These are phyloP conservation scores for Citrus maxima DNA, from an alignment of 345 rosid species.

Conservation along the genomic window DNA sequence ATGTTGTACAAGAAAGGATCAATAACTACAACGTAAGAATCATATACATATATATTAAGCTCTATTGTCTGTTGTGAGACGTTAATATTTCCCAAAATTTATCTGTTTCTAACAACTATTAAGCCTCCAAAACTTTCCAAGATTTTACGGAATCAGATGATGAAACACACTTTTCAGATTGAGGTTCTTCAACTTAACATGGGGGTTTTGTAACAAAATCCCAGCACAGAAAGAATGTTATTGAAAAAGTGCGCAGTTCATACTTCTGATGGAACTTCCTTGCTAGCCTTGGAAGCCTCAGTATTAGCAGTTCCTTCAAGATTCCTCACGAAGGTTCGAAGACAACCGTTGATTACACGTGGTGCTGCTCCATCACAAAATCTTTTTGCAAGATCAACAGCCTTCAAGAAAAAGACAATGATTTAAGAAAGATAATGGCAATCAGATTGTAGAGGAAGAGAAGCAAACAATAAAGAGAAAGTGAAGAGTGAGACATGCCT, in stretches of 20 bases:
- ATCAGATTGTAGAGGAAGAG: background rate
- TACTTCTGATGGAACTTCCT: constrained; percentile 20
- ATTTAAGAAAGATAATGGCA: background rate
- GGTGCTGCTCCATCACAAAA: constrained; percentile 97
- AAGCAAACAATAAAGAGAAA: background rate
- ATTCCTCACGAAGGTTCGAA: constrained; percentile 78
- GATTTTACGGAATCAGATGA: background rate
- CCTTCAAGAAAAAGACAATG: constrained; percentile 38
- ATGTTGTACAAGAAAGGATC: background rate
- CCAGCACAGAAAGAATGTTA: constrained; percentile 2
- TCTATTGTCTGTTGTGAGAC: background rate
- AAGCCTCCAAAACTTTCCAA: background rate
- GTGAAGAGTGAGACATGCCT: constrained; percentile 35
- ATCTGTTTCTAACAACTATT: background rate
- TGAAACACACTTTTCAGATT: background rate
- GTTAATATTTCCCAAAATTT: background rate
- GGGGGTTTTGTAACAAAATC: background rate
- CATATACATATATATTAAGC: constrained; percentile 16
- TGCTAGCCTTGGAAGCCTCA: constrained; percentile 30
- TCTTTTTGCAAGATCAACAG: constrained; percentile 94
- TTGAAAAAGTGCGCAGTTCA: background rate
- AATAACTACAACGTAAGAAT: constrained; percentile 7
- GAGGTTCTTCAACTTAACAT: background rate
- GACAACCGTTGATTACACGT: constrained; percentile 88
- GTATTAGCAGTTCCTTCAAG: constrained; percentile 22